Conservation (phyloP, 1,139 yeast species). For the Debaryomyces robertsiae region DNA sequence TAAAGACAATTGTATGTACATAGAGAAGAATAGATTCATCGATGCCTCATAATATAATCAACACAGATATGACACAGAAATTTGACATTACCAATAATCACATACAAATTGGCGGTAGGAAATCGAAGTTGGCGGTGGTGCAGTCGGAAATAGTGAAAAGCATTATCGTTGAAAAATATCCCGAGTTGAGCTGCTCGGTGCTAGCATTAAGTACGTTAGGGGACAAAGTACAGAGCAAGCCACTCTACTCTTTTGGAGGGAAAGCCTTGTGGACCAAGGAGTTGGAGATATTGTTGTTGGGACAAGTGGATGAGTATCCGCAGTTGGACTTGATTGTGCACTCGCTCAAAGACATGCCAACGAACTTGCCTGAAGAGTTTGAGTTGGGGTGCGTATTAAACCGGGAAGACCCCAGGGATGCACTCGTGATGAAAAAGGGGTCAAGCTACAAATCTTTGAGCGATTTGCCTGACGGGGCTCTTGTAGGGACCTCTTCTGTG, state of each 20-base stretch:
- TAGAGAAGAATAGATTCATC: neutral
- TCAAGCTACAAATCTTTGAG: constrained; percentile 62
- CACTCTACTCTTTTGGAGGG: constrained; percentile 93
- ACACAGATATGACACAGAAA: constrained; percentile 8
- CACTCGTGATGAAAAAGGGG: constrained; percentile 74
- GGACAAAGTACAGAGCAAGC: constrained; percentile 81
- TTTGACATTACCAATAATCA: constrained; percentile 20
- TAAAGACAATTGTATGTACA: constrained; percentile 2
- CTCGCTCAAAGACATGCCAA: constrained; percentile 94
- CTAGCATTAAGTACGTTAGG: constrained; percentile 85
- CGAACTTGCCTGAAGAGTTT: constrained; percentile 85
- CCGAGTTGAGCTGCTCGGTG: constrained; percentile 63
- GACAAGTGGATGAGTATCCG: constrained; percentile 62
- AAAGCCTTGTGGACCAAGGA: constrained; percentile 97
- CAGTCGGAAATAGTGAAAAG: constrained; percentile 79
- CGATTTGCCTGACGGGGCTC: constrained; percentile 81
- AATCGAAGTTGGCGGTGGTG: constrained; percentile 80
- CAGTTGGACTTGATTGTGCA: constrained; percentile 88
- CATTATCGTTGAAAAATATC: constrained; percentile 58
- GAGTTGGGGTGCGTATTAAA: constrained; percentile 84
- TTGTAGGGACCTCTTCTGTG: constrained; percentile 93
- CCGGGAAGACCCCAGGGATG: constrained; percentile 92
- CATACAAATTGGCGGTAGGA: constrained; percentile 81
- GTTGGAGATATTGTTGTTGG: constrained; percentile 74
- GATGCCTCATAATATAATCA: constrained; percentile 10